Conservation (phyloP, 2,329 filamentous ascomycete genomes). For the Pseudogymnoascus sp. region DNA sequence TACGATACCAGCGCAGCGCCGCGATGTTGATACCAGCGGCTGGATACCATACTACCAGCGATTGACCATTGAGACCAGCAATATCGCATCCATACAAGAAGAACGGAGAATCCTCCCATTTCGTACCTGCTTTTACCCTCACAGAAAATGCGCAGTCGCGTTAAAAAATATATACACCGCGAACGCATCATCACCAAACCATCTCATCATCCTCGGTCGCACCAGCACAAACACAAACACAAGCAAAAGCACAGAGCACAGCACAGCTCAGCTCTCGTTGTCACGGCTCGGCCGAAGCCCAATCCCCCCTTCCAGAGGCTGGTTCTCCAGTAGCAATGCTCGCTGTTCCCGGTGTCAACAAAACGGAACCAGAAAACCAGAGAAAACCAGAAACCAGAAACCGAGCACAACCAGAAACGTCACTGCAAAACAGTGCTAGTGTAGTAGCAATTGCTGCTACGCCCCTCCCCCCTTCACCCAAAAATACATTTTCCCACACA, state of each 20-base stretch:
- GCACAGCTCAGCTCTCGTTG: neutral
- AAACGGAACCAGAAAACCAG: neutral
- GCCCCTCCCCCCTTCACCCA: no score
- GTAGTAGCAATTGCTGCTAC: no score
- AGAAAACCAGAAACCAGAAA: no score
- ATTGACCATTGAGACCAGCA: neutral
- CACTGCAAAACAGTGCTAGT: neutral
- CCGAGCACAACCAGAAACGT: neutral
- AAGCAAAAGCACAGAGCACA: no score
- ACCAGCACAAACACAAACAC: no score
- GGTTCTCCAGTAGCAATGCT: neutral
- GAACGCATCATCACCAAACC: no score
- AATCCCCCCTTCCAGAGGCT: neutral
- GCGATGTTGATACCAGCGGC: neutral
- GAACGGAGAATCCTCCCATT: neutral
- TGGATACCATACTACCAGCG: neutral
- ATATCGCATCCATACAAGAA: neutral
- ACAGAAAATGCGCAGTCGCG: neutral
- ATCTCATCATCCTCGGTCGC: no score
- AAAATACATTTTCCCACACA: no score
- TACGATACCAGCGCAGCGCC: neutral
- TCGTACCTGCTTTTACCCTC: neutral
- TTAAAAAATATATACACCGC: no score
- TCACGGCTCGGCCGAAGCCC: neutral
- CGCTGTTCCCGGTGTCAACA: constrained; percentile 3